Conservation (phyloP, 1,284 basidiomycete species). For the Rhizoctonia solani region DNA sequence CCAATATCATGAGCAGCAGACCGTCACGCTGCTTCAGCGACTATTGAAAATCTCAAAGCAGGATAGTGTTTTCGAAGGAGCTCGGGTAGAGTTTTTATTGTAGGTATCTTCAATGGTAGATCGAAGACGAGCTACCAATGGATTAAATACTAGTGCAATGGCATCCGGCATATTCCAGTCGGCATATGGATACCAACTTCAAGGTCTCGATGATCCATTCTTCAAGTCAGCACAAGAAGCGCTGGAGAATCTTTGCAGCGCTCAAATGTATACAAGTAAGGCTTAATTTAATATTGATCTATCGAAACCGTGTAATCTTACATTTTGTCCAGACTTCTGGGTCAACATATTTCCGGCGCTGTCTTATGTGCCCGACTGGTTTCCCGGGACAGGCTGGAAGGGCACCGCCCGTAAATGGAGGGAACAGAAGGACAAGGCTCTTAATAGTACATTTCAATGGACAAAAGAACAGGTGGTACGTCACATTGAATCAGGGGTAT, state of each 20-base stretch:
- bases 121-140: background rate
- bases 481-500: background rate
- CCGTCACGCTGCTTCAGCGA: background rate
- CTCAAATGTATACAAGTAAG: constrained; percentile 12
- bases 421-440: constrained; percentile 4
- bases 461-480: constrained; percentile 17
- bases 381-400: constrained; percentile 24
- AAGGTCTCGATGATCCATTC: background rate
- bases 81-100: background rate
- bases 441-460: constrained; percentile 21
- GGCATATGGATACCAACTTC: constrained; percentile 1
- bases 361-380: background rate
- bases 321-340: constrained; percentile 1
- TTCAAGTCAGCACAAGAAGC: background rate
- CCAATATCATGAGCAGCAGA: background rate
- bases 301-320: background rate
- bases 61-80: background rate
- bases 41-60: background rate
- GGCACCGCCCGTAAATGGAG: constrained; percentile 2
- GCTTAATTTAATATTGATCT: background rate
- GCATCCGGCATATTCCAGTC: constrained; percentile 9
- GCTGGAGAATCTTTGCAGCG: background rate
- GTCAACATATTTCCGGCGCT: constrained; percentile 26
- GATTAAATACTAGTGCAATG: background rate
- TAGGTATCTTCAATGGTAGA: background rate